phyloP scores from a whole-genome alignment of 371 early-diverging fungal species.

The Lichtheimia ornata region DNA sequence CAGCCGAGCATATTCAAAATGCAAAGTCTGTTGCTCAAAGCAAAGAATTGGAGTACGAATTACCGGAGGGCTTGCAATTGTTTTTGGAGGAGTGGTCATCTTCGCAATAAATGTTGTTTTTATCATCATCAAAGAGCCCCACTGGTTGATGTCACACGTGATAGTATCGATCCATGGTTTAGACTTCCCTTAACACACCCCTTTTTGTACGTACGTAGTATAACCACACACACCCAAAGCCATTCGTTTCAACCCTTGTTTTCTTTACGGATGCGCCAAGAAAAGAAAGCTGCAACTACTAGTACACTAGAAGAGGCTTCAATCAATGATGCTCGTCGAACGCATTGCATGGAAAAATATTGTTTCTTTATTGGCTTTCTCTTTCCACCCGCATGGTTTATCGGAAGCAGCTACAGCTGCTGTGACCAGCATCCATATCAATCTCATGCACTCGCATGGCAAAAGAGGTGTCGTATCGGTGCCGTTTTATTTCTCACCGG shows the following conservation, averaged over 20 bases:
- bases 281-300: constrained; percentile 1
- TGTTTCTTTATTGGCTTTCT: constrained; percentile 40
- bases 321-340: no score
- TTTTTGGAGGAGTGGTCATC: constrained; percentile 41
- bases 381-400: constrained; percentile 39
- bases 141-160: no score
- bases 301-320: no score
- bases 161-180: no score
- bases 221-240: no score
- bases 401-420: constrained; percentile 32
- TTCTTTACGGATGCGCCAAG: not conserved
- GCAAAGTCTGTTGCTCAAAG: constrained; percentile 30
- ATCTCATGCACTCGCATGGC: constrained; percentile 26
- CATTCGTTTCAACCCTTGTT: no score
- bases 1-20: constrained; percentile 29
- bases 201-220: no score
- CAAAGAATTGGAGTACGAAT: constrained; percentile 25
- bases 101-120: no score
- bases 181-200: no score
- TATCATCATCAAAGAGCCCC: no score
- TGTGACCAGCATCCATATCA: constrained; percentile 6
- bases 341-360: constrained; percentile 2
- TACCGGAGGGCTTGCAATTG: constrained; percentile 45
- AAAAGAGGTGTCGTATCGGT: constrained; percentile 48
- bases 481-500: constrained; percentile 30